Percentiles rank a stretch among this genome's conserved stretches.
Conservation (phyloP, 495 filamentous ascomycete genomes). For the Penicillium turbatum region DNA sequence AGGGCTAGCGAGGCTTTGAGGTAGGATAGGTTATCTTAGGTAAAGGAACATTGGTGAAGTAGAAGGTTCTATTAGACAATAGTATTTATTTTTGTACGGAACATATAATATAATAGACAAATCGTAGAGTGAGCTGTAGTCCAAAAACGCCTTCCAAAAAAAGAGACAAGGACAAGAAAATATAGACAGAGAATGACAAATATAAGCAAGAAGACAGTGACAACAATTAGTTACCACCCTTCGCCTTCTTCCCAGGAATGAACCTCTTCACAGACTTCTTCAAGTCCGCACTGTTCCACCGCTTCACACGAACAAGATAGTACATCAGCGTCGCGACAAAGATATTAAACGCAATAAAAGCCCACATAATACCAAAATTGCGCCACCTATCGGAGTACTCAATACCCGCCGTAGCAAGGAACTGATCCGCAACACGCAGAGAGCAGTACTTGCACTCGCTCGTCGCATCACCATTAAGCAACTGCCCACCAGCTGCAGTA, state of each 20-base stretch:
- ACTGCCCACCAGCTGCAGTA: conserved; percentile 21
- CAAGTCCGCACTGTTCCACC: conserved; percentile 22
- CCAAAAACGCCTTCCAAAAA: background rate
- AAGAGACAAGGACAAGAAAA: background rate
- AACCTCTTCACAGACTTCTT: conserved; percentile 17
- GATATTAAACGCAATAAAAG: conserved; percentile 47
- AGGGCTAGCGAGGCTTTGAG: too few species aligned
- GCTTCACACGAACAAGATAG: conserved; percentile 45
- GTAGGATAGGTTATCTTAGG: too few species aligned
- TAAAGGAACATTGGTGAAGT: too few species aligned
- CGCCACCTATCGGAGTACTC: conserved; percentile 33
- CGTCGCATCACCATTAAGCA: conserved; percentile 36
- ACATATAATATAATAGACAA: background rate
- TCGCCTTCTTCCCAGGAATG: conserved; percentile 13
- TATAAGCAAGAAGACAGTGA: background rate
- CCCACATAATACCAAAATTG: conserved; percentile 52
- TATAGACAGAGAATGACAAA: conserved; percentile 1
- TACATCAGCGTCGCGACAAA: conserved; percentile 44
- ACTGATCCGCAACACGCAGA: conserved; percentile 39
- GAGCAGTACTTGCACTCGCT: conserved; percentile 40
- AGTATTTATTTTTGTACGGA: background rate
- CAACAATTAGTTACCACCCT: conserved; percentile 6
- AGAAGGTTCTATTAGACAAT: background rate
- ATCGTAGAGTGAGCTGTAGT: too few species aligned
- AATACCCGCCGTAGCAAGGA: conserved; percentile 30